Evolutionary conservation across 2,329 filamentous ascomycete species (phyloP).

Genomic region (Fusarium redolens): DNA sequence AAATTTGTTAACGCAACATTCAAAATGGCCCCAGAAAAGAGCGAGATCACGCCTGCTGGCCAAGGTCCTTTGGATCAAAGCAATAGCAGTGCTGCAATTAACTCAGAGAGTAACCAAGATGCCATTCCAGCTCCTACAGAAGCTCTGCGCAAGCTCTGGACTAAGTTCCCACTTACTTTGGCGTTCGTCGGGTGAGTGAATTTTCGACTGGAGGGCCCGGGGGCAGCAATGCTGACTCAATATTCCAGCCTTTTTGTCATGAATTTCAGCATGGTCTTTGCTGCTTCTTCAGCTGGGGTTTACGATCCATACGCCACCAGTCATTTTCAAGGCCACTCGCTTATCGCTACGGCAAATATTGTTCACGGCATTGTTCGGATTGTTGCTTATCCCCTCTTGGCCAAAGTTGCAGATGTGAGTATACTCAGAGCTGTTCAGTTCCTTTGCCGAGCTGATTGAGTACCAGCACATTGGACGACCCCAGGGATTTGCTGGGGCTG

Average conservation of each 20-base stretch:
- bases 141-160: background rate
- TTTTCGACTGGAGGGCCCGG: accelerated
- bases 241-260: conserved; percentile 8
- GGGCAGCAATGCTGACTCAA: background rate
- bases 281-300: conserved; percentile 17
- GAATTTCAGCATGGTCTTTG: conserved; percentile 24
- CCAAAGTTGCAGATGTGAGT: conserved; percentile 18
- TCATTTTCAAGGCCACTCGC: conserved; percentile 23
- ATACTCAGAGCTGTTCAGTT: accelerated
- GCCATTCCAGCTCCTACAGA: background rate
- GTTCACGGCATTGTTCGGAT: conserved; percentile 25
- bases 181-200: background rate
- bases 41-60: background rate
- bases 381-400: conserved; percentile 8
- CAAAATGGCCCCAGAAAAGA: background rate
- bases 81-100: accelerated
- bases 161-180: background rate
- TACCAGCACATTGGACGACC: conserved; percentile 15
- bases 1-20: background rate
- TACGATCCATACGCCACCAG: conserved; percentile 25
- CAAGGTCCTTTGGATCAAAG: background rate
- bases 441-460: accelerated
- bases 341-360: conserved; percentile 9
- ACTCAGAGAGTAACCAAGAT: background rate
- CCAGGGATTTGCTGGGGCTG: conserved; percentile 12